Evolutionary conservation across 495 filamentous ascomycete species (phyloP).

Genomic region (Aspergillus mulundensis): DNA sequence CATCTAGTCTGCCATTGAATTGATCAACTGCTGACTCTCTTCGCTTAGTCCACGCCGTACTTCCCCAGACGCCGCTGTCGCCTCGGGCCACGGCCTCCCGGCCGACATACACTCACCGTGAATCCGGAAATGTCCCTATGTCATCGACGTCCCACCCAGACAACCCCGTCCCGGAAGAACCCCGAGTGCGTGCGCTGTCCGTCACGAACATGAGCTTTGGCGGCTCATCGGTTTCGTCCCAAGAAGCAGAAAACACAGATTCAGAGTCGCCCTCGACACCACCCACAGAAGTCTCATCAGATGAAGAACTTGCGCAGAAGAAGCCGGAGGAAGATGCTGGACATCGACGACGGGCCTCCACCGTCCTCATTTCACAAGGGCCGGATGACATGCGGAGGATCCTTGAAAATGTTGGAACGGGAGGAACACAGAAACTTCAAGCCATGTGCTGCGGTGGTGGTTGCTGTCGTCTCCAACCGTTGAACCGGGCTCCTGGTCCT

Average conservation of each 20-base stretch:
- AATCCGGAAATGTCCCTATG: slow-evolving; percentile 35
- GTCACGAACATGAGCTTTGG: slow-evolving; percentile 41
- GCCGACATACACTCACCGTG: slow-evolving; percentile 22
- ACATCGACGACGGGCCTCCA: slow-evolving; percentile 68
- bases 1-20: background rate
- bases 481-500: slow-evolving; percentile 41
- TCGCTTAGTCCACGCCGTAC: slow-evolving; percentile 34
- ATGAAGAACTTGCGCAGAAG: slow-evolving; percentile 35
- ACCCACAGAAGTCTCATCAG: slow-evolving; percentile 45
- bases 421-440: slow-evolving; percentile 51
- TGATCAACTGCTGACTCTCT: background rate
- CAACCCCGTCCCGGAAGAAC: slow-evolving; percentile 56
- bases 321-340: slow-evolving; percentile 25
- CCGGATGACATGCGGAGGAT: slow-evolving; percentile 70
- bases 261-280: slow-evolving; percentile 51
- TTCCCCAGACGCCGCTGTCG: slow-evolving; percentile 19
- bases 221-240: slow-evolving; percentile 31
- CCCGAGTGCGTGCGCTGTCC: slow-evolving; percentile 39
- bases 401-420: slow-evolving; percentile 37
- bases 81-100: slow-evolving; percentile 27
- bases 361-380: slow-evolving; percentile 72
- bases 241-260: slow-evolving; percentile 37
- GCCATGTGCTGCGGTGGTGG: slow-evolving; percentile 86
- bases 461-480: slow-evolving; percentile 70
- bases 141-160: slow-evolving; percentile 51